Evolutionary conservation across 73 alveolate species (phyloP).

Genomic region (Paramecium bursaria): DNA sequence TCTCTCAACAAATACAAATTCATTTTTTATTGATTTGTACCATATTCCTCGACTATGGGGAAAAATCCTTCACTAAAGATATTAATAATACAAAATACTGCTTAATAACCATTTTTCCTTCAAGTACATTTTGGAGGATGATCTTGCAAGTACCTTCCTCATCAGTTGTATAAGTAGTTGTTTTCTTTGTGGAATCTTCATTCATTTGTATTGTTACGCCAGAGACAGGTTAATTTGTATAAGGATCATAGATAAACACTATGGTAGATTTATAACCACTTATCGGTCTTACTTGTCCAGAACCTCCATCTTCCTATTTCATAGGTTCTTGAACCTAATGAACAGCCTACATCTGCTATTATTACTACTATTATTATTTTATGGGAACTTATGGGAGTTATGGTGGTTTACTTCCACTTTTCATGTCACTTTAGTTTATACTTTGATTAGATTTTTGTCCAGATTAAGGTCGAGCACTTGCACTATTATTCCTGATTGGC

Average conservation of each 20-base stretch:
- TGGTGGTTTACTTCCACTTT: neutral
- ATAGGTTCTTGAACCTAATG: too few relatives aligned
- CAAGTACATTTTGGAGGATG: slow-evolving; percentile 20
- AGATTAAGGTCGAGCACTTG: slow-evolving; percentile 36
- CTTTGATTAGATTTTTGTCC: slow-evolving; percentile 4
- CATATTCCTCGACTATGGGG: slow-evolving; percentile 54
- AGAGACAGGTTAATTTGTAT: slow-evolving; percentile 35
- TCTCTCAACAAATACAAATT: slow-evolving; percentile 43
- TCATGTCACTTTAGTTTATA: neutral
- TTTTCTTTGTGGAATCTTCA: slow-evolving; percentile 50
- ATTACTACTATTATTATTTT: slow-evolving; percentile 18
- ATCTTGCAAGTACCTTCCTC: slow-evolving; percentile 55
- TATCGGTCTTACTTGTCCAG: slow-evolving; percentile 34
- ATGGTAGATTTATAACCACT: slow-evolving; percentile 31
- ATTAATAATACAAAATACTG: neutral
- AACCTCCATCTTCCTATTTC: slow-evolving; percentile 16
- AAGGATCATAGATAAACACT: slow-evolving; percentile 50
- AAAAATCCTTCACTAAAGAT: slow-evolving; percentile 42
- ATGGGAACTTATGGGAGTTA: slow-evolving; percentile 13
- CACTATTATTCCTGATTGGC: neutral
- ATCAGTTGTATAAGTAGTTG: slow-evolving; percentile 28
- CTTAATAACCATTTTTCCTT: slow-evolving; percentile 37
- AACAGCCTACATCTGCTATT: too few relatives aligned
- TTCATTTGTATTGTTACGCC: slow-evolving; percentile 29
- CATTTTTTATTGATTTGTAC: slow-evolving; percentile 40